Conservation (phyloP, 192 early-diverging fungal species). For the Umbelopsis vinacea region DNA sequence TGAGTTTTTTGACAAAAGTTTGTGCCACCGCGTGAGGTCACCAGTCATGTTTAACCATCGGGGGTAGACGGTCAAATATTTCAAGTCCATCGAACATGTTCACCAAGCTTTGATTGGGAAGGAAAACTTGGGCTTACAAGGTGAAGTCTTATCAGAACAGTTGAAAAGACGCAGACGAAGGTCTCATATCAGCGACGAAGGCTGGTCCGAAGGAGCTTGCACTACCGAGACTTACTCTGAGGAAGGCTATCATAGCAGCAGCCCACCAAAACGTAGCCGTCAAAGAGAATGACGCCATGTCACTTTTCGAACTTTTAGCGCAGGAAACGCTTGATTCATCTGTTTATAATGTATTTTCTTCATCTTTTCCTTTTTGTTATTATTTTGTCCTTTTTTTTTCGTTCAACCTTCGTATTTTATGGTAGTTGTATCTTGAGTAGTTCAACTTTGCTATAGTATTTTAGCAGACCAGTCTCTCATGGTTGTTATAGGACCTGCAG, state of each 20-base stretch:
- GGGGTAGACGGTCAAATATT: conserved; percentile 75
- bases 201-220: conserved; percentile 10
- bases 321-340: conserved; percentile 14
- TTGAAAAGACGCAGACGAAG: conserved; percentile 12
- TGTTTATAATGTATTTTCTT: not conserved
- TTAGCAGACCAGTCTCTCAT: too few relatives aligned
- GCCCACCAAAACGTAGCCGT: conserved; percentile 15
- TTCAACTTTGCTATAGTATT: too few relatives aligned
- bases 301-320: not conserved
- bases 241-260: conserved; percentile 15
- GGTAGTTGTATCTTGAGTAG: not conserved
- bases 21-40: not conserved
- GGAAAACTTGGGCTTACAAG: conserved; percentile 71
- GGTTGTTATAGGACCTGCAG: too few relatives aligned
- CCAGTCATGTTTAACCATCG: not conserved
- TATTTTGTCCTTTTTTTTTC: not conserved
- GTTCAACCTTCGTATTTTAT: not conserved
- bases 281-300: not conserved
- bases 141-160: conserved; percentile 26
- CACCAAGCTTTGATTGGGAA: conserved; percentile 71
- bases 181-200: conserved; percentile 13
- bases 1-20: not conserved
- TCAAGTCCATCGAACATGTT: conserved; percentile 84
- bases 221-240: not conserved
- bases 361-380: not conserved